These are phyloP conservation scores for Anthoceros angustus DNA, from an alignment of 225 moss, liverwort and hornwort genomes.

Conservation along the genomic window DNA sequence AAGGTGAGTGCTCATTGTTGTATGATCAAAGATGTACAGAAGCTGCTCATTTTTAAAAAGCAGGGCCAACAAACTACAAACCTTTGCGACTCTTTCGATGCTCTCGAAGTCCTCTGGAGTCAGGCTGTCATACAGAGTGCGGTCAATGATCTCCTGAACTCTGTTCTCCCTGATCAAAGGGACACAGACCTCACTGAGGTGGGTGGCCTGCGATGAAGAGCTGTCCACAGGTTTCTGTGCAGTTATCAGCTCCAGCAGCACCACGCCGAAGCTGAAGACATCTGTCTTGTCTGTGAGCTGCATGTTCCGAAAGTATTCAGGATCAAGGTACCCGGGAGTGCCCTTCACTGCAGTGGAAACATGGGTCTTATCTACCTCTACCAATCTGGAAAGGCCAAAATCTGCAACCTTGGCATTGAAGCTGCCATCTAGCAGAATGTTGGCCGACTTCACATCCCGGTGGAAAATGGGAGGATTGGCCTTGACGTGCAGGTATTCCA, in stretches of 20 bases:
- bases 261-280: conserved; percentile 26
- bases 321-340: conserved; percentile 23
- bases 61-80: too few species aligned
- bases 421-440: conserved; percentile 17
- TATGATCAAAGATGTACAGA: too few species aligned
- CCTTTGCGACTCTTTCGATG: too few species aligned
- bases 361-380: conserved; percentile 4
- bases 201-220: too few species aligned
- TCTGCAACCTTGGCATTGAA: conserved; percentile 20
- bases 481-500: conserved; percentile 16
- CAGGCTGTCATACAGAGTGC: too few species aligned
- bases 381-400: conserved; percentile 16
- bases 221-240: neutral
- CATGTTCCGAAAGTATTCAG: conserved; percentile 18
- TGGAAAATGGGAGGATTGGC: conserved; percentile 8
- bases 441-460: conserved; percentile 20
- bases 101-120: too few species aligned
- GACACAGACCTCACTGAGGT: too few species aligned
- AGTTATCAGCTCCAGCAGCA: conserved; percentile 22
- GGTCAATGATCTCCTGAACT: too few species aligned
- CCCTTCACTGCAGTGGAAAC: conserved; percentile 3
- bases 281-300: conserved; percentile 24
- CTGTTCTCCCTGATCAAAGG: too few species aligned
- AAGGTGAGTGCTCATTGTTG: too few species aligned
- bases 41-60: too few species aligned